Base-by-base conservation (phyloP, 2,329 filamentous ascomycete species). In the Huntiella moniliformis region DNA sequence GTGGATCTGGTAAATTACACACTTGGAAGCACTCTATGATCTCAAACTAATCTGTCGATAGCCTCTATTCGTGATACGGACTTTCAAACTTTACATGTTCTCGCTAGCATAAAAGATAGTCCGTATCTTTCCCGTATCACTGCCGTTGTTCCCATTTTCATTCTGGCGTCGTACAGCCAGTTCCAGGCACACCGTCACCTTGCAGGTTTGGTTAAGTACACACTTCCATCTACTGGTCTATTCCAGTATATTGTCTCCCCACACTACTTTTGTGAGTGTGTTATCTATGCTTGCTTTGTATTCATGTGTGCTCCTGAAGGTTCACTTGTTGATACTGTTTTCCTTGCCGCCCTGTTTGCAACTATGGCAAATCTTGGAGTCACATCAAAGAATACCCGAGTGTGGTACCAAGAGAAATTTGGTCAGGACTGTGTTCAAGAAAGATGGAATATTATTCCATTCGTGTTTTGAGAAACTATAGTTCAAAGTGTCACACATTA, bases 251-350 rank as follows among this genome's bases (percentile, higher is more conserved):
- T 92, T 16, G 63, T 95, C 35, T 92, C 82, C 54, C 86, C 91
- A 13, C 91, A 98, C 62, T 98, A 96, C 61, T 82, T 82, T 3
- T 84, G 80, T 56, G 91, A 96, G 63, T 87, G 83, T 57, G 58
- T 81, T 36, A 74, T 95, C 49, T 96, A 98, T 58, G 57, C 86
- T 15, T 71, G 79, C n/a, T 63, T 98, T 52, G 73, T 84, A 2
- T 62, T 91, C 39, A 60, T 81, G 35, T 77, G 79, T 28, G 85
- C 87, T 1, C 86, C 87, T 0, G 55, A 63, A 5, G 80, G 77
- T 8, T 61, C 66, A 31, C 52, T 71, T 46, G 58, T 84, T 49
- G 95, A 94, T 60, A 72, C 65, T 57, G 88, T 87, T 0, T 59
- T 95, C 38, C 56, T 82, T 33, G 74, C 74, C 47, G 83, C 74